Evolutionary conservation across 1,284 basidiomycete species (phyloP), one percentile per base, ranked within the genome.

Genomic region (Boletus smithii): DNA sequence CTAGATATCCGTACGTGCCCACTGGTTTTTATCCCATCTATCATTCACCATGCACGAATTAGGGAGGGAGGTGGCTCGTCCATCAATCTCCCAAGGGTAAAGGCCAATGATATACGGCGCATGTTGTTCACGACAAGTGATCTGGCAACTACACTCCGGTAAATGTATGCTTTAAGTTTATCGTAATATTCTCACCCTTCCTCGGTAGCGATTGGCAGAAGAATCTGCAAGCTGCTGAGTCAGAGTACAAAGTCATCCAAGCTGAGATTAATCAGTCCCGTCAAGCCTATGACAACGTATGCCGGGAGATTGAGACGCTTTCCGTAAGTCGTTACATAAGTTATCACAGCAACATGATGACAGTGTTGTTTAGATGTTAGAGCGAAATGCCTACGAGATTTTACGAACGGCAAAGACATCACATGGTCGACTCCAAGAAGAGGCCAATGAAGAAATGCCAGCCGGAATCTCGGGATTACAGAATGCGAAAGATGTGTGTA

Each of bases 381-480:
- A 63, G 35, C 62, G 55, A 32, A 29, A 20, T 11, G 46, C 65
- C 18, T 50, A 63, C 9, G 61, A 67, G 17, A 57, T 58, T 23
- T 53, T 70, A 22, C 59, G 54, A 49, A 48, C 40, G 13, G 56
- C 66, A 17, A 74, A 69, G 59, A 44, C 56, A 10, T 49, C 58
- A 7, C 68, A 75, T 26, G 58, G 63, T n/a, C 59, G 66, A 6
- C 58, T 83, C 9, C 73, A 77, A 50, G 72, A 81, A 20, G 84
- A 88, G 55, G 75, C 81, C 17, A 84, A 85, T 48, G 84, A 90
- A 39, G 85, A 86, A 26, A 72, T 87, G 57, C 88, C 91, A 2
- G 80, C 79, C 13, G 83, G 81, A 57, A 75, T 93, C 14, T 75
- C 80, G 18, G 81, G 77, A 5, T 71, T 93, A 18, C 76, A 88